Base-by-base conservation (phyloP, 352 stramenopile species). In the Phytopythium vexans region DNA sequence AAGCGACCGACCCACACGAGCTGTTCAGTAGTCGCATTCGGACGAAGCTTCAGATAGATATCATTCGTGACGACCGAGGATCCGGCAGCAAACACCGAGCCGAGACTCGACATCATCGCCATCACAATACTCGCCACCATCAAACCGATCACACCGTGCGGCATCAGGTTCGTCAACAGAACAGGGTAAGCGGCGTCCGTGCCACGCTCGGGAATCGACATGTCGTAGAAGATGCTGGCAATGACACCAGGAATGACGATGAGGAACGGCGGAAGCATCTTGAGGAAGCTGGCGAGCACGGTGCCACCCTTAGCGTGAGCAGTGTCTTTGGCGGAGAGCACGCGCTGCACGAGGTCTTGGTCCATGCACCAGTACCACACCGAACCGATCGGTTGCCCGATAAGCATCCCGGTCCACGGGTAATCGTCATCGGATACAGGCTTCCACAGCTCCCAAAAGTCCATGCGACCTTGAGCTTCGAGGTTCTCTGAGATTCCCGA, bases 331-430 rank as follows among this genome's bases (percentile, higher is more conserved):
- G 77, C 73, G 14, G 77, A 82, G n/a, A 88, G 53, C 45, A 82
- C 67, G 42, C 77, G 77, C 60, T 88, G 77, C 35, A 88, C 76
- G 4, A 88, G 54, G 36, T 86, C 75, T 38, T 88, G 77, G 52
- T 88, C 75, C 70, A 88, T 85, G 53, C 77, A 86, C 77, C 77
- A 88, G 58, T 88, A 86, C 75, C 76, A 88, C 40, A 85, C 73
- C 9, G 71, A 82, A 8, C 75, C 74, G 8, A 86, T 56, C 16
- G 72, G 74, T 49, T 85, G 73, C 3, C 77, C 77, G 27, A 88
- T 80, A 38, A 88, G 67, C 72, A 87, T 86, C 44, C 77, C 77
- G 1, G 77, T 86, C 77, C 75, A 88, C 46, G 77, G 77, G 56
- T 88, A 88, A 48, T 86, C 77, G 2, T 58, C 45, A 39, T 88